Conservation (phyloP, 345 rosid genomes). For the Euphorbia peplus region DNA sequence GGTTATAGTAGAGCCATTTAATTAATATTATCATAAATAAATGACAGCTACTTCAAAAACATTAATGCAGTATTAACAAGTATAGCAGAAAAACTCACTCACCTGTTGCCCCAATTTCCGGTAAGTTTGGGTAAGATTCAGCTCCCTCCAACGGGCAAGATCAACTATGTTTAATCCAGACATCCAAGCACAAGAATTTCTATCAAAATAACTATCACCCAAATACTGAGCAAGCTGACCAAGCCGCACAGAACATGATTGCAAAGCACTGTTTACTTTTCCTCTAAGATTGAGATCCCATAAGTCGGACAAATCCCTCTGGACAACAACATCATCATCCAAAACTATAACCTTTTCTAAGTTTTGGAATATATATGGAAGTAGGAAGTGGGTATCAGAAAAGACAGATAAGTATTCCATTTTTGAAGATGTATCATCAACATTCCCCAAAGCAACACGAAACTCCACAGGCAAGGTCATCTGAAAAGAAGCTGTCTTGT, state of each 20-base stretch:
- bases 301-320: slow-evolving; percentile 65
- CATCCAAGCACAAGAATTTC: slow-evolving; percentile 77
- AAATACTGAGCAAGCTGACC: slow-evolving; percentile 57
- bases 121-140: slow-evolving; percentile 54
- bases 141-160: slow-evolving; percentile 70
- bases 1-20: neutral
- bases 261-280: slow-evolving; percentile 76
- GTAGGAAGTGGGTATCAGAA: slow-evolving; percentile 75
- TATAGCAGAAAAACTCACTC: slow-evolving; percentile 25
- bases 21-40: neutral
- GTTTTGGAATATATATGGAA: slow-evolving; percentile 64
- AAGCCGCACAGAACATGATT: slow-evolving; percentile 62
- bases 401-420: slow-evolving; percentile 71
- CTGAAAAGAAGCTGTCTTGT: slow-evolving; percentile 39
- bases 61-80: neutral
- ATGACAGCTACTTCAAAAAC: neutral
- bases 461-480: slow-evolving; percentile 75
- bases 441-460: slow-evolving; percentile 53
- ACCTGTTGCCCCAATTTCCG: slow-evolving; percentile 55
- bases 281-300: slow-evolving; percentile 79
- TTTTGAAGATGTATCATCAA: slow-evolving; percentile 39
- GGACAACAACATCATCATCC: slow-evolving; percentile 92
- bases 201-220: slow-evolving; percentile 38
- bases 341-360: slow-evolving; percentile 67
- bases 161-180: slow-evolving; percentile 85